These are phyloP conservation scores for Arctium minus DNA, from an alignment of 129 eudicot species.

Conservation along the genomic window DNA sequence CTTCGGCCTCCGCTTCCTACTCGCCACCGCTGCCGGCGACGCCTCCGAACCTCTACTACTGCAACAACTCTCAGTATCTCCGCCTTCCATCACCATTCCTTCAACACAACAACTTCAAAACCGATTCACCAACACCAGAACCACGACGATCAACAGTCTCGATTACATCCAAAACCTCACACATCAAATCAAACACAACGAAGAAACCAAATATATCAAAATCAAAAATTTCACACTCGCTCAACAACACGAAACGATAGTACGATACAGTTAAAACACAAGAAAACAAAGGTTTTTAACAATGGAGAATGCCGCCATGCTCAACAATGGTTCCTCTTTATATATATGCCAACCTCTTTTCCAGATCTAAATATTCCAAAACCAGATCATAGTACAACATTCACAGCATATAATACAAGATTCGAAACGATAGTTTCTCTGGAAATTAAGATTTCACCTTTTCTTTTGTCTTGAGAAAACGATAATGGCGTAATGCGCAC, in stretches of 20 bases:
- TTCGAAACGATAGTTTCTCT: background rate
- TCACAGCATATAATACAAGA: background rate
- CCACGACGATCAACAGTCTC: background rate
- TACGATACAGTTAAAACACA: constrained; percentile 16
- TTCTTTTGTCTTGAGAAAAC: constrained; percentile 6
- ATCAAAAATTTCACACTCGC: background rate
- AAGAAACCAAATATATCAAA: constrained; percentile 20
- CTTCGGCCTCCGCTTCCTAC: constrained; percentile 48
- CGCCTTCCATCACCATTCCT: constrained; percentile 31
- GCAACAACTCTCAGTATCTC: constrained; percentile 68
- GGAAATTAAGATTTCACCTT: background rate
- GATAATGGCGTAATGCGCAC: constrained; percentile 59
- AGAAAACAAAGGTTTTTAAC: constrained; percentile 30
- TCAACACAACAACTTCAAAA: background rate
- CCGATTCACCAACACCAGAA: background rate
- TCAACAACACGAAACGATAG: constrained; percentile 5
- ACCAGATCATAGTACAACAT: background rate
- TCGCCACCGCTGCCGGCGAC: constrained; percentile 32
- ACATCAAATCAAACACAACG: constrained; percentile 8
- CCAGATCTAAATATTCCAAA: background rate
- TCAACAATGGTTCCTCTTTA: constrained; percentile 4
- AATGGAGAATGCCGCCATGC: constrained; percentile 16
- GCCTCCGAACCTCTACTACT: constrained; percentile 61
- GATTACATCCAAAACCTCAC: background rate
- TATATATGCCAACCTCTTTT: background rate